Percentiles rank a stretch among this genome's conserved stretches.
These are phyloP conservation scores for Fusarium luffae DNA, from an alignment of 2,329 filamentous ascomycete genomes.

Conservation along the genomic window DNA sequence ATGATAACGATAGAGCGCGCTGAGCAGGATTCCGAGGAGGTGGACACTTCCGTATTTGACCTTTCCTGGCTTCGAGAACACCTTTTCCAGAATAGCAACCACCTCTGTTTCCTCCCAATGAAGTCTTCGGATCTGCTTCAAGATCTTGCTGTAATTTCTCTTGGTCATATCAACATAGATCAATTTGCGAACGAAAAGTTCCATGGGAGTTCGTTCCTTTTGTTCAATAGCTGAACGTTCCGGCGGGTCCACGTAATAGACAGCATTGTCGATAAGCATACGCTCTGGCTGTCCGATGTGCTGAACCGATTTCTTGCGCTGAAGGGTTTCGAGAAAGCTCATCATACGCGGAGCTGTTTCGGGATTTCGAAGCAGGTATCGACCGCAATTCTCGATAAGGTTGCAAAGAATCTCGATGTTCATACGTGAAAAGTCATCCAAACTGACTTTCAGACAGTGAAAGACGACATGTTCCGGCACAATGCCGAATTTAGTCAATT, in stretches of 20 bases:
- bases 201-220: conserved; percentile 93
- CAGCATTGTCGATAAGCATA: conserved; percentile 97
- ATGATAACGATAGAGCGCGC: conserved; percentile 90
- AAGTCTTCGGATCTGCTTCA: conserved; percentile 93
- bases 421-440: conserved; percentile 98
- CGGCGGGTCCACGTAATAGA: conserved; percentile 97
- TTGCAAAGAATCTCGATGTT: conserved; percentile 99
- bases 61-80: conserved; percentile 96
- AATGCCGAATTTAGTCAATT: conserved; percentile 97
- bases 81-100: conserved; percentile 82
- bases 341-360: conserved; percentile 94
- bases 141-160: conserved; percentile 90
- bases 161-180: conserved; percentile 95
- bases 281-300: conserved; percentile 95
- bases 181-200: conserved; percentile 91
- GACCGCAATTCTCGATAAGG: conserved; percentile 93
- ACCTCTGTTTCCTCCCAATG: conserved; percentile 97
- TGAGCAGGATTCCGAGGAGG: conserved; percentile 87
- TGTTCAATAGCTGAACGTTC: conserved; percentile 94
- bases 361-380: conserved; percentile 90
- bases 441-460: conserved; percentile 95
- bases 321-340: conserved; percentile 92
- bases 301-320: conserved; percentile 95
- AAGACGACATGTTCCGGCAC: conserved; percentile 99
- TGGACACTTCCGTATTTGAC: conserved; percentile 98